Percentiles rank a stretch among this genome's conserved stretches.
Conservation (phyloP, 202 grass and related monocot genomes). For the Carex arenaria region DNA sequence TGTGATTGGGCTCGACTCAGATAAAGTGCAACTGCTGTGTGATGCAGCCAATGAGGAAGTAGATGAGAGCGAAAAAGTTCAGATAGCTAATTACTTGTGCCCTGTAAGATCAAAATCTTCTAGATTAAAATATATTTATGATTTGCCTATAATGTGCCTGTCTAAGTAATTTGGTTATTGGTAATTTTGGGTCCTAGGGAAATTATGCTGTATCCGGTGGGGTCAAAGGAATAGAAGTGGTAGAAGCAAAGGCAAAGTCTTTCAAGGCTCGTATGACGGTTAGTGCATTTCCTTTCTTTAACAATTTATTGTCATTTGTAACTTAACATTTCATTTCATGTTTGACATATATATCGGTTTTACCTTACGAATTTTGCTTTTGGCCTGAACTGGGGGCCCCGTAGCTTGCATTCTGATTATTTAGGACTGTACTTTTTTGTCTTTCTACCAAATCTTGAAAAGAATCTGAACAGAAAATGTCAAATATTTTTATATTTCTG, state of each 20-base stretch:
- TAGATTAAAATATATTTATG: constrained; percentile 11
- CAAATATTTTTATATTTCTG: neutral
- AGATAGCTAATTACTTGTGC: constrained; percentile 91
- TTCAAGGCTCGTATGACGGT: constrained; percentile 98
- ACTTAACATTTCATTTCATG: neutral
- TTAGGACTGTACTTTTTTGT: neutral
- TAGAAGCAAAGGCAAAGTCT: constrained; percentile 96
- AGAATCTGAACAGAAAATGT: neutral
- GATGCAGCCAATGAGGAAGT: constrained; percentile 86
- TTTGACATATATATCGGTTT: neutral
- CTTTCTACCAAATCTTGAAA: neutral
- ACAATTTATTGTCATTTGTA: neutral
- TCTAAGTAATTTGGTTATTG: constrained; percentile 18
- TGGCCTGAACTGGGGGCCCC: neutral
- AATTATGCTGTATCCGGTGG: constrained; percentile 99
- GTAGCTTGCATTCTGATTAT: neutral
- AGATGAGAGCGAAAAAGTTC: constrained; percentile 75
- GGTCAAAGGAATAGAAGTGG: constrained; percentile 85
- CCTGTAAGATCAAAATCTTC: constrained; percentile 42
- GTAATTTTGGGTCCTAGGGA: constrained; percentile 40
- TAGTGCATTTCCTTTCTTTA: constrained; percentile 26
- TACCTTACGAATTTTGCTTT: neutral
- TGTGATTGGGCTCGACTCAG: constrained; percentile 90
- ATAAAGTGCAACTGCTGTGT: constrained; percentile 90
- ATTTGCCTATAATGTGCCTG: constrained; percentile 3